A percentile compares a stretch with the other conserved stretches of the same genome.
Conservation (phyloP, 257 asterid species). For the Paraleonurus japonicus region DNA sequence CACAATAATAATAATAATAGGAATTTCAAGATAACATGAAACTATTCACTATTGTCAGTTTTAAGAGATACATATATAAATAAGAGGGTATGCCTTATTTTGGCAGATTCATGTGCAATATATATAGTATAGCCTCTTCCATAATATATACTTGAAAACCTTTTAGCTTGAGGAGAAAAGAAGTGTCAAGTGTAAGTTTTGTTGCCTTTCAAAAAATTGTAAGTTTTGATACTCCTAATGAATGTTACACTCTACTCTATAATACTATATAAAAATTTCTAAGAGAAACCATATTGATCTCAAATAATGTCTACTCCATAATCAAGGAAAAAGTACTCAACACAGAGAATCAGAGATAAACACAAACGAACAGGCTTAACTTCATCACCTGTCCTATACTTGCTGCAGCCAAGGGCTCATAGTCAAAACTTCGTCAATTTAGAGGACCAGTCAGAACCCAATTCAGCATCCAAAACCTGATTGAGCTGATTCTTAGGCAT, state of each 20-base stretch:
- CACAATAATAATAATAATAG: not conserved
- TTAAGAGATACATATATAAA: not conserved
- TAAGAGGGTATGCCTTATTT: not conserved
- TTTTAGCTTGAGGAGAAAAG: too few relatives aligned
- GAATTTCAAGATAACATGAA: not conserved
- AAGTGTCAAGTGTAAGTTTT: not conserved
- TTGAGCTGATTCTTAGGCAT: constrained; percentile 65
- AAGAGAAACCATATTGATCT: constrained; percentile 4
- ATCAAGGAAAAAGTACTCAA: constrained; percentile 3
- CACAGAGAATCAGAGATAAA: constrained; percentile 15
- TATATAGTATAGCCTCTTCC: not conserved
- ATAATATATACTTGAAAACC: not conserved
- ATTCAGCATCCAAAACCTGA: constrained; percentile 81
- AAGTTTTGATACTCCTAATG: not conserved
- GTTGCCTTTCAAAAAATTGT: too few relatives aligned
- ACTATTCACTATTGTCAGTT: not conserved
- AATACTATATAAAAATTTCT: not conserved
- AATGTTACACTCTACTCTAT: not conserved
- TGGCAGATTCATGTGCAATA: constrained; percentile 2
- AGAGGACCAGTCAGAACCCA: constrained; percentile 72
- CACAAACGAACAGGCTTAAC: constrained; percentile 12
- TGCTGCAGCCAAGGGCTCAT: constrained; percentile 93
- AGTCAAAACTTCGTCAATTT: constrained; percentile 73
- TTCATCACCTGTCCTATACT: constrained; percentile 90
- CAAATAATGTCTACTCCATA: not conserved